Conservation (phyloP, 164 flowering plant species). For the Annona squamosa region DNA sequence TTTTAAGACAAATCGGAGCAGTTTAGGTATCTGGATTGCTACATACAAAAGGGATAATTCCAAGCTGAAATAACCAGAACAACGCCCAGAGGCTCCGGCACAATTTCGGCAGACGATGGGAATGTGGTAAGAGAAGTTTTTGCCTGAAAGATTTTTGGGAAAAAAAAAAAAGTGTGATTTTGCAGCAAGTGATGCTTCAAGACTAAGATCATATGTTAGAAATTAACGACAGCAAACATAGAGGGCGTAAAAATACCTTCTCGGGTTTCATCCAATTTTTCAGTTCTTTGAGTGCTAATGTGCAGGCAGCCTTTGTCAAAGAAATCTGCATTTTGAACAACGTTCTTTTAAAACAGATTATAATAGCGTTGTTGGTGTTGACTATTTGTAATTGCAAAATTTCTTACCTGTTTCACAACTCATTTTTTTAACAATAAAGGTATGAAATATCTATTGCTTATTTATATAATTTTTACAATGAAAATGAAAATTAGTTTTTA, state of each 20-base stretch:
- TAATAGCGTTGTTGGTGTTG: neutral
- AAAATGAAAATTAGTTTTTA: neutral
- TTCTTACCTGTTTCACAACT: neutral
- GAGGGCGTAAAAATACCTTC: constrained; percentile 8
- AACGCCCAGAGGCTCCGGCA: constrained; percentile 67
- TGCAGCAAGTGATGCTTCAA: neutral
- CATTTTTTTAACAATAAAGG: neutral
- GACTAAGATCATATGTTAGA: neutral
- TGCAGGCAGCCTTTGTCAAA: constrained; percentile 6
- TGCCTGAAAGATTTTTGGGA: constrained; percentile 29
- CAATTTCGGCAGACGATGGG: constrained; percentile 69
- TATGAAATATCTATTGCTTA: neutral
- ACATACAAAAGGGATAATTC: constrained; percentile 74
- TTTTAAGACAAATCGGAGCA: no score
- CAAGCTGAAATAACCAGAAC: constrained; percentile 63
- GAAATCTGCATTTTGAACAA: constrained; percentile 8
- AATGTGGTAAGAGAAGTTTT: constrained; percentile 39
- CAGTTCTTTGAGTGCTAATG: constrained; percentile 10
- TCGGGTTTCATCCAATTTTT: constrained; percentile 17
- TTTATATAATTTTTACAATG: neutral
- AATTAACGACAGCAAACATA: neutral
- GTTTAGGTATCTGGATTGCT: neutral
- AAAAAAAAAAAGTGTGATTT: no score
- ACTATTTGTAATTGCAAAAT: neutral
- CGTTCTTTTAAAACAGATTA: neutral